Evolutionary conservation across 2,329 filamentous ascomycete genomes (phyloP).

Genomic region (Fusarium armeniacum): DNA sequence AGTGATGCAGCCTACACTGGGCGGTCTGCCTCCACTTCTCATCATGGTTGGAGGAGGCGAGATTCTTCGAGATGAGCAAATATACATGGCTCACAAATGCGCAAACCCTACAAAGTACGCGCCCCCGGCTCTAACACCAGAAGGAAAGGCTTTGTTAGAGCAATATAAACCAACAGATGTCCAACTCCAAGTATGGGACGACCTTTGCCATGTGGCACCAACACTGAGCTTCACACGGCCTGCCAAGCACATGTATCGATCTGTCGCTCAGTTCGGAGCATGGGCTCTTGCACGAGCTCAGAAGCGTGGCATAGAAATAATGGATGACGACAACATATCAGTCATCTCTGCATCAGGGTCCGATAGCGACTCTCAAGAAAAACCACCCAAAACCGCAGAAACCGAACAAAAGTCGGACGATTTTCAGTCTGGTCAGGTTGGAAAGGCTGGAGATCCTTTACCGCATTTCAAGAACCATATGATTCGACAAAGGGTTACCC

Average conservation of each 20-base stretch:
- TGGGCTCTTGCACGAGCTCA: conserved; percentile 91
- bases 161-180: conserved; percentile 89
- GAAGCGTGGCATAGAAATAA: conserved; percentile 81
- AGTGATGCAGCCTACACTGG: conserved; percentile 86
- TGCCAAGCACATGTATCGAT: conserved; percentile 95
- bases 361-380: conserved; percentile 49
- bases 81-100: conserved; percentile 94
- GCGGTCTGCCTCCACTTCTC: conserved; percentile 88
- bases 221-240: conserved; percentile 97
- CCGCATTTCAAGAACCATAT: conserved; percentile 86
- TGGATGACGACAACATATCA: conserved; percentile 82
- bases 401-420: conserved; percentile 35
- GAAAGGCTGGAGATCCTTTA: conserved; percentile 87
- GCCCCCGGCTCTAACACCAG: conserved; percentile 74
- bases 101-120: conserved; percentile 85
- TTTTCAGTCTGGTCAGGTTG: conserved; percentile 65
- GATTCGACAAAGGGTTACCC: conserved; percentile 89
- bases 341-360: conserved; percentile 74
- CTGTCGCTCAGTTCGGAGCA: conserved; percentile 91
- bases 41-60: conserved; percentile 92
- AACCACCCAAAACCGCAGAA: conserved; percentile 41
- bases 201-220: conserved; percentile 91
- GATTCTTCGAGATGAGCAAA: conserved; percentile 91
- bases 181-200: conserved; percentile 95
- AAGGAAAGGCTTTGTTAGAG: conserved; percentile 70